Conservation (phyloP, 2,329 filamentous ascomycete species). For the Aureobasidium melanogenum region DNA sequence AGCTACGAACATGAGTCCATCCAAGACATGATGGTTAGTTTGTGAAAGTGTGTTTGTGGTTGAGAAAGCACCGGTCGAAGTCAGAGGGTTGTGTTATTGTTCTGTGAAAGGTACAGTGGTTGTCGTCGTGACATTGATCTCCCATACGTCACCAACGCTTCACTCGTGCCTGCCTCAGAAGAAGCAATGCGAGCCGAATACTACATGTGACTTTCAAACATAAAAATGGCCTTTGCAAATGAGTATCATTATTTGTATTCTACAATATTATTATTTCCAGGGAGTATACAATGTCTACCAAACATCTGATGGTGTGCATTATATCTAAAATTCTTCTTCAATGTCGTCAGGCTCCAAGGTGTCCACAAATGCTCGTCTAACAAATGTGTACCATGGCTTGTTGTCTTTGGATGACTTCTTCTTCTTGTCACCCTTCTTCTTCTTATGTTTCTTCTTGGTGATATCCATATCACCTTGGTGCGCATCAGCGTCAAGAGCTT, state of each 20-base stretch:
- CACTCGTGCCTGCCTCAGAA: background rate
- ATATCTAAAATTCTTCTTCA: conserved; percentile 30
- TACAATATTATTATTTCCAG: background rate
- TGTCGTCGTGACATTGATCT: background rate
- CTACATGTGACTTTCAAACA: background rate
- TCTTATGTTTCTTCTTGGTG: conserved; percentile 26
- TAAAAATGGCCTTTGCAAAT: background rate
- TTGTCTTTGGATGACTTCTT: conserved; percentile 48
- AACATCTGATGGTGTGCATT: background rate
- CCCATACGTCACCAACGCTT: background rate
- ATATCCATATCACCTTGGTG: conserved; percentile 22
- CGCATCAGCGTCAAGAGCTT: conserved; percentile 22
- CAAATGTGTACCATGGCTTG: conserved; percentile 69
- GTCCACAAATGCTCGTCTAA: conserved; percentile 69
- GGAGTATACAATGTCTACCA: background rate
- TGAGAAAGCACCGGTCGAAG: background rate
- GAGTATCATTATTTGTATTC: background rate
- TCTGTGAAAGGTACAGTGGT: background rate
- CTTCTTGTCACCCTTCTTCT: conserved; percentile 28
- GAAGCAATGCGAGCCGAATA: background rate
- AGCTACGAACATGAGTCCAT: conserved; percentile 9
- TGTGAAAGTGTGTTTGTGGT: background rate
- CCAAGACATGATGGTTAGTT: conserved; percentile 10
- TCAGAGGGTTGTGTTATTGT: background rate
- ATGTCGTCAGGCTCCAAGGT: conserved; percentile 61